Evolutionary conservation across 139 green algal genomes (phyloP), one percentile per base, ranked within the genome.

Genomic region (Chlamydomonas schloesseri): DNA sequence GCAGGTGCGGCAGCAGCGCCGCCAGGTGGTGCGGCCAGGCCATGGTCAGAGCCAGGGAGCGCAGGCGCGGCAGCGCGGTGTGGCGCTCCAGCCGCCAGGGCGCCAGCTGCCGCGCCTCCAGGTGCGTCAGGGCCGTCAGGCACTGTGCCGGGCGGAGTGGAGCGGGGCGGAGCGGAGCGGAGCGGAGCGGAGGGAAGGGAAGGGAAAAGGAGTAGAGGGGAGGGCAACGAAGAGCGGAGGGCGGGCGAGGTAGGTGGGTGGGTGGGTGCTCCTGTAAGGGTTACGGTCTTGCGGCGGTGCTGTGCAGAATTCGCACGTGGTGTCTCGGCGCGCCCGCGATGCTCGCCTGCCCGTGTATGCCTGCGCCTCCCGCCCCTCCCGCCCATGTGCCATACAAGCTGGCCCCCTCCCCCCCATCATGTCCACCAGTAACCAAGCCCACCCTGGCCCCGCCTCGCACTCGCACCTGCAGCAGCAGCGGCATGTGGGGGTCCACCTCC

Each of bases 1-100:
- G 78, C 64, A 84, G 78, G 64, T 6, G 17, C n/a, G 64, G 64
- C 65, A 84, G 78, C 64, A 84, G 78, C 33, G 42, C 8, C 13
- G 78, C 64, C 14, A 84, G 29, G 64, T 84, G 42, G 5, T 1
- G 15, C 24, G 78, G 64, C 78, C 78, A 84, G 15, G 78, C 37
- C 78, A 84, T 84, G 37, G 78, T 67, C 17, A 84, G 78, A 6
- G 8, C 8, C 29, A 84, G 77, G 77, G 60, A 73, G 58, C 28
- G 14, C 42, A 50, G 55, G 8, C 55, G 55, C 20, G 55, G 17
- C 4, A 84, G 64, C 64, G 18, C 20, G 42, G 78, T 75, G 78
- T 74, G 64, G 5, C 42, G 78, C 42, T 53, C 20, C 29, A 84
- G 64, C 42, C 65, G 60, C 78, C 78, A 84, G 15, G 46, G 29